These are phyloP conservation scores for Hortaea werneckii DNA, from an alignment of 2,329 filamentous ascomycete genomes.

Conservation along the genomic window DNA sequence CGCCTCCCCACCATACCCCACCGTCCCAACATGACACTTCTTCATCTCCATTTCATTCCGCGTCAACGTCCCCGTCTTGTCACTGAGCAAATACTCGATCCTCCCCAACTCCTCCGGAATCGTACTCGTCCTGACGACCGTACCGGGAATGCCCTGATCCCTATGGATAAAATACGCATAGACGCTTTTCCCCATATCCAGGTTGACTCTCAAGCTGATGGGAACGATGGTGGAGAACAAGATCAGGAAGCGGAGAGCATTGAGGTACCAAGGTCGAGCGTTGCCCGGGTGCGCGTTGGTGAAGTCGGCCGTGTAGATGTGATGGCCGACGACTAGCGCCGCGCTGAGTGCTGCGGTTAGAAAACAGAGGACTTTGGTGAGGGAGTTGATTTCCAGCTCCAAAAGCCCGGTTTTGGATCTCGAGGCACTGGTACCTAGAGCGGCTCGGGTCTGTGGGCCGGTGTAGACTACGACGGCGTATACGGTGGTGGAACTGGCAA, in stretches of 20 bases:
- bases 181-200: conserved; percentile 93
- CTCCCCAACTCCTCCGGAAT: conserved; percentile 93
- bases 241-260: conserved; percentile 95
- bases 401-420: conserved; percentile 88
- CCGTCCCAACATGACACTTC: conserved; percentile 95
- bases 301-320: conserved; percentile 57
- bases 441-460: conserved; percentile 84
- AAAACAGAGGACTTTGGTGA: conserved; percentile 91
- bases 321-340: conserved; percentile 76
- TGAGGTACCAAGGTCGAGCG: conserved; percentile 68
- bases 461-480: conserved; percentile 90
- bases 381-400: conserved; percentile 91
- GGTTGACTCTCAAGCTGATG: conserved; percentile 88
- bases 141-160: conserved; percentile 79
- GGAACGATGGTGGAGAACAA: conserved; percentile 99
- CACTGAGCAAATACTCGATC: conserved; percentile 90
- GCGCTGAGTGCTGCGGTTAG: conserved; percentile 80
- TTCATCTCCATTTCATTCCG: conserved; percentile 82
- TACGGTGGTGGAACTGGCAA: conserved; percentile 83
- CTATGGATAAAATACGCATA: conserved; percentile 94
- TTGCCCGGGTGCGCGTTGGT: conserved; percentile 27
- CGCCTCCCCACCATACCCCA: conserved; percentile 94
- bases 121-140: conserved; percentile 89
- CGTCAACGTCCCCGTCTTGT: conserved; percentile 96
- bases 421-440: conserved; percentile 82